These are phyloP conservation scores for Lactarius psammicola DNA, from an alignment of 768 basidiomycete species.

Conservation along the genomic window DNA sequence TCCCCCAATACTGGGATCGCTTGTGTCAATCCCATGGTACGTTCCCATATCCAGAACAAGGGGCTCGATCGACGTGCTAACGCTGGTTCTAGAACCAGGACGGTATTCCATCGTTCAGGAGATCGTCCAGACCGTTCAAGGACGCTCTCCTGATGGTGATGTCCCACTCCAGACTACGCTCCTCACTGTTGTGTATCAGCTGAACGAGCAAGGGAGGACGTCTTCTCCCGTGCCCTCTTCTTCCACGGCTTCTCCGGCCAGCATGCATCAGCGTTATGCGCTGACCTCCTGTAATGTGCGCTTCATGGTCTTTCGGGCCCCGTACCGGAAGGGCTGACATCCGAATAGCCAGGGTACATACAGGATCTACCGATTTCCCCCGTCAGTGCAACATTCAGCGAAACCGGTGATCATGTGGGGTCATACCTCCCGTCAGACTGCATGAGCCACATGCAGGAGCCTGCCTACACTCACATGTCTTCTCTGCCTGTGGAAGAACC, in stretches of 20 bases:
- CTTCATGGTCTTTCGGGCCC: neutral
- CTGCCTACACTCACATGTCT: constrained; percentile 18
- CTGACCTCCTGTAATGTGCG: constrained; percentile 26
- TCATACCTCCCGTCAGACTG: constrained; percentile 22
- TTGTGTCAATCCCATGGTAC: constrained; percentile 56
- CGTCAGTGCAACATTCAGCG: constrained; percentile 29
- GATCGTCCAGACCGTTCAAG: constrained; percentile 38
- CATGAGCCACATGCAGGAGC: constrained; percentile 14
- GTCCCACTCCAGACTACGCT: constrained; percentile 24
- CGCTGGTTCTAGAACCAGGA: constrained; percentile 53
- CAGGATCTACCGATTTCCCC: constrained; percentile 32
- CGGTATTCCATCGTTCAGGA: constrained; percentile 66
- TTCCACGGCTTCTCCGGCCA: constrained; percentile 25
- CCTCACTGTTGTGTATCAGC: constrained; percentile 34
- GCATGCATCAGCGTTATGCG: constrained; percentile 24
- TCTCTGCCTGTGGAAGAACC: constrained; percentile 21
- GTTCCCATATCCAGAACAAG: constrained; percentile 25
- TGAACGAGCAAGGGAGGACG: constrained; percentile 27
- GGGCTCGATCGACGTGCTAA: constrained; percentile 13
- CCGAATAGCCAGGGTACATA: constrained; percentile 24
- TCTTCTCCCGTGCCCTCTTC: constrained; percentile 21
- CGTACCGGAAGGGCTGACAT: constrained; percentile 7
- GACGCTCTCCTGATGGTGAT: constrained; percentile 20
- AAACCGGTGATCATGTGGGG: constrained; percentile 21
- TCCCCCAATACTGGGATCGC: constrained; percentile 63